Evolutionary conservation across 106 monocot species (phyloP).

Genomic region (Allium fistulosum): DNA sequence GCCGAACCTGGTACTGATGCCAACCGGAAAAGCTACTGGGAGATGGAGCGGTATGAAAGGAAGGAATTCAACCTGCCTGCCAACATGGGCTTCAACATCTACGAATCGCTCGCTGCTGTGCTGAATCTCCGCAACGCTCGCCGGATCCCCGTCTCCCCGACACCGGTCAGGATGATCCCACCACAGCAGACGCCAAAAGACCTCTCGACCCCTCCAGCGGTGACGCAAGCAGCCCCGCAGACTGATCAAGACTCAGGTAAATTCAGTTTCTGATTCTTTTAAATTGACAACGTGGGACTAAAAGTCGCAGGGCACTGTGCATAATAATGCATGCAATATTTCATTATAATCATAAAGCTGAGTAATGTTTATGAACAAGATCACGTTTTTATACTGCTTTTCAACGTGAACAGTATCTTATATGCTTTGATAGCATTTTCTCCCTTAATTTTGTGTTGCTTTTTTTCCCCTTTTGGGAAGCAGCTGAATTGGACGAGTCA

Average conservation of each 20-base stretch:
- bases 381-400: background rate
- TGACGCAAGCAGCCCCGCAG: background rate
- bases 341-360: background rate
- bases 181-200: no score
- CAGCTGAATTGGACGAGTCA: conserved; percentile 24
- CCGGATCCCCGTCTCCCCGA: conserved; percentile 13
- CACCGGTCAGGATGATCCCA: conserved; percentile 5
- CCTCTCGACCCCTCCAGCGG: background rate
- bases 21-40: conserved; percentile 33
- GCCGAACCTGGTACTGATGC: background rate
- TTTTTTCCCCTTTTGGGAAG: background rate
- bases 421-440: background rate
- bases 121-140: conserved; percentile 40
- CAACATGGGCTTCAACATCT: conserved; percentile 67
- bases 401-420: background rate
- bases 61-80: conserved; percentile 42
- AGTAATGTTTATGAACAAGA: background rate
- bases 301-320: background rate
- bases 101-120: conserved; percentile 61
- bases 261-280: background rate
- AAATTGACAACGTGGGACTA: background rate
- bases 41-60: conserved; percentile 31
- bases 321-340: background rate
- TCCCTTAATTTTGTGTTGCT: no score
- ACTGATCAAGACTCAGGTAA: background rate